Conservation (phyloP, 2,329 filamentous ascomycete species). For the Lachnellula cervina region DNA sequence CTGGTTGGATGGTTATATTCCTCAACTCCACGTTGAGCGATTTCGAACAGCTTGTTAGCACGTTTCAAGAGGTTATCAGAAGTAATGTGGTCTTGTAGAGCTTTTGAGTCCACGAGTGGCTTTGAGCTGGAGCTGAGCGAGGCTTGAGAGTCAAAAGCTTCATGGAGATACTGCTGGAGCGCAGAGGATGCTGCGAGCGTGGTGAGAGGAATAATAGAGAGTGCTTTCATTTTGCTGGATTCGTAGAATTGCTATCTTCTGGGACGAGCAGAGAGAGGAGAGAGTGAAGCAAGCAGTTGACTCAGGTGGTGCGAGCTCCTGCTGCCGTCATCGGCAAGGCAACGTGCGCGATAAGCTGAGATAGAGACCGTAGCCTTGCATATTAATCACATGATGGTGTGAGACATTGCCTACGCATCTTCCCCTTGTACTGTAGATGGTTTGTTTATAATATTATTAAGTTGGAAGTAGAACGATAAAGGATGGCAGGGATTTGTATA, state of each 20-base stretch:
- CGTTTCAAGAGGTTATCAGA: constrained; percentile 52
- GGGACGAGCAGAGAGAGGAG: not conserved
- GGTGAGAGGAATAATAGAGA: constrained; percentile 2
- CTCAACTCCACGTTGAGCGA: constrained; percentile 53
- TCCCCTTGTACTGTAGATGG: not conserved
- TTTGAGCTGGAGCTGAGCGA: constrained; percentile 1
- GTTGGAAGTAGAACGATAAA: too few species aligned
- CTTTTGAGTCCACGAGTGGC: constrained; percentile 42
- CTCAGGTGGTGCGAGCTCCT: not conserved
- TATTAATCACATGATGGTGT: not conserved
- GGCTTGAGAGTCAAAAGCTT: not conserved
- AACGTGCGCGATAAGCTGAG: not conserved
- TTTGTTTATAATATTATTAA: too few species aligned
- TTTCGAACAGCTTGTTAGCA: constrained; percentile 56
- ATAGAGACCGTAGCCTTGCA: not conserved
- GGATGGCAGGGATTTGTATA: too few species aligned
- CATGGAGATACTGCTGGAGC: constrained; percentile 9
- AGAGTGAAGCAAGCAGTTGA: not conserved
- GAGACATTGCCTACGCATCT: not conserved
- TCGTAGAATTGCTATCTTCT: not conserved
- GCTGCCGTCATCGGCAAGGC: not conserved
- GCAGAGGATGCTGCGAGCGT: constrained; percentile 8
- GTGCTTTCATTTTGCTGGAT: constrained; percentile 6
- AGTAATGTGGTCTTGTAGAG: constrained; percentile 53
- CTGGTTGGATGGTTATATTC: constrained; percentile 66